phyloP scores from a whole-genome alignment of 352 stramenopile species.

The Phytophthora foliorum region DNA sequence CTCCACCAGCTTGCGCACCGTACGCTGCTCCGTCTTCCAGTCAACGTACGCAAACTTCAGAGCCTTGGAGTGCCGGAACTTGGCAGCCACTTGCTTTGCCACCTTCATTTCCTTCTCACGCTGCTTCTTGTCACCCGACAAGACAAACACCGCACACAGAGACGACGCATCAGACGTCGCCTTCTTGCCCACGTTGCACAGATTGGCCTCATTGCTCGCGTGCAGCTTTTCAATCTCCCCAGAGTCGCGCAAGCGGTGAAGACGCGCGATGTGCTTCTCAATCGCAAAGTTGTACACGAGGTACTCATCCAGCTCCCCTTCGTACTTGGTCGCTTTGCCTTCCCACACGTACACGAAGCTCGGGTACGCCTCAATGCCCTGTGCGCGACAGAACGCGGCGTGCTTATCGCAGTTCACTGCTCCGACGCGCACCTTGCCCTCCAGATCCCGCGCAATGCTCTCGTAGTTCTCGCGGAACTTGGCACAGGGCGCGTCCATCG shows the following conservation, averaged over 20 bases:
- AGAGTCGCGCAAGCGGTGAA: constrained; percentile 70
- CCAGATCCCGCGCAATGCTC: constrained; percentile 73
- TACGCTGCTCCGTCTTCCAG: constrained; percentile 69
- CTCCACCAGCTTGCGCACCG: constrained; percentile 62
- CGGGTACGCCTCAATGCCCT: constrained; percentile 50
- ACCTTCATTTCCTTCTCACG: constrained; percentile 60
- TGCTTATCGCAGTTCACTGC: constrained; percentile 86
- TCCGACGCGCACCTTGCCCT: constrained; percentile 77
- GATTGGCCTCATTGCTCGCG: constrained; percentile 71
- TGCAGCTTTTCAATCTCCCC: constrained; percentile 83
- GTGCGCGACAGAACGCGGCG: constrained; percentile 55
- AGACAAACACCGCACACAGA: constrained; percentile 78
- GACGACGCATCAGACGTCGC: constrained; percentile 60
- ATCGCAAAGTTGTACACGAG: constrained; percentile 88
- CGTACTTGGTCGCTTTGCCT: constrained; percentile 54
- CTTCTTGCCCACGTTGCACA: constrained; percentile 82
- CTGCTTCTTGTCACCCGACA: constrained; percentile 57
- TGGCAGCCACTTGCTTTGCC: constrained; percentile 62
- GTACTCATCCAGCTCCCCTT: constrained; percentile 84
- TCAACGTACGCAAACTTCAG: constrained; percentile 80
- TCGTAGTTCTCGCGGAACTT: constrained; percentile 75
- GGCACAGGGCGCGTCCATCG: constrained; percentile 54
- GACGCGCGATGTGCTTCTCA: constrained; percentile 78
- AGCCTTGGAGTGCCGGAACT: constrained; percentile 74
- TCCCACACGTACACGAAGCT: constrained; percentile 82